Evolutionary conservation across 805 yeast genomes (phyloP).

Genomic region (Zygoascus biomembranicola): DNA sequence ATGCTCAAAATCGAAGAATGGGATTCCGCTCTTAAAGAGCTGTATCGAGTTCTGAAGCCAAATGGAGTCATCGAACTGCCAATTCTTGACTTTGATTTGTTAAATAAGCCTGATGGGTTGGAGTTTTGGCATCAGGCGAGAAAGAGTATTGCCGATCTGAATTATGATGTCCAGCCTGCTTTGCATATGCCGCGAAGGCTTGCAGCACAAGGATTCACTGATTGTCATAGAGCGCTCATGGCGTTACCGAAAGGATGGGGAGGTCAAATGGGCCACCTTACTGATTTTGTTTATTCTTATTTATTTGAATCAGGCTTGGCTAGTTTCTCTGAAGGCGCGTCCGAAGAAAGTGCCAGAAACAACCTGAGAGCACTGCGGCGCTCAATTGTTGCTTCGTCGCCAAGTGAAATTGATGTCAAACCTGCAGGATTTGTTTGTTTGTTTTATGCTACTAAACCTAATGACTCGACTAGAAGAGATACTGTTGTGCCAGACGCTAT

Average conservation of each 20-base stretch:
- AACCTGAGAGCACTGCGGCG: constrained; percentile 2
- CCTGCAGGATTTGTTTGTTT: constrained; percentile 9
- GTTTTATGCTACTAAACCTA: constrained; percentile 13
- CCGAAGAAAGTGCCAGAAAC: constrained; percentile 10
- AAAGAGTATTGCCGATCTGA: constrained; percentile 10
- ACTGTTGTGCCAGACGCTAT: background rate
- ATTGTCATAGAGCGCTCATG: constrained; percentile 19
- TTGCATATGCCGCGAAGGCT: constrained; percentile 12
- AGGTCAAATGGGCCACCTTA: constrained; percentile 24
- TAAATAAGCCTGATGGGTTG: constrained; percentile 15
- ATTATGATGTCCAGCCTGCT: constrained; percentile 15
- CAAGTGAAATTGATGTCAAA: constrained; percentile 5
- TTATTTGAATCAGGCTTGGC: constrained; percentile 22
- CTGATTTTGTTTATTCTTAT: constrained; percentile 23
- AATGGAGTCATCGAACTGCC: constrained; percentile 26
- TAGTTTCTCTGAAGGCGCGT: constrained; percentile 28
- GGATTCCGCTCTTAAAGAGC: constrained; percentile 21
- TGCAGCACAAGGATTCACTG: constrained; percentile 19
- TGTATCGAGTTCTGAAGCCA: constrained; percentile 25
- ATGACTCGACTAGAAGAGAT: background rate
- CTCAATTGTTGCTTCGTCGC: constrained; percentile 5
- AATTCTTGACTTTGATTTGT: constrained; percentile 18
- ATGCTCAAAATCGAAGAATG: constrained; percentile 19
- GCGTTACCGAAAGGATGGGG: constrained; percentile 29
- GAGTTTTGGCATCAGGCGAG: constrained; percentile 13